Evolutionary conservation across 2,329 filamentous ascomycete genomes (phyloP), one percentile per base, ranked within the genome.

Genomic region (Aspergillus ruber): DNA sequence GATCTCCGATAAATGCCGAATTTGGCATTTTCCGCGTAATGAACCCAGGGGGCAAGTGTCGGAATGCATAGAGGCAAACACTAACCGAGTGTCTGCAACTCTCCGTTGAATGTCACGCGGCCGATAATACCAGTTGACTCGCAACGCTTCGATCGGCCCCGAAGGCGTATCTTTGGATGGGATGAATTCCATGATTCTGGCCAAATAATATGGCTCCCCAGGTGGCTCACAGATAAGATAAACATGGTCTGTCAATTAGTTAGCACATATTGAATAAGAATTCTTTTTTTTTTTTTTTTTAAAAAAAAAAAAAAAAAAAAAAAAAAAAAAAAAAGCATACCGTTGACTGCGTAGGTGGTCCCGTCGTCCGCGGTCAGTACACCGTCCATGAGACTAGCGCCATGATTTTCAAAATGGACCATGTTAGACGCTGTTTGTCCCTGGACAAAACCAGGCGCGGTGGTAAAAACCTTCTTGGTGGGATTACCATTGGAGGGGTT

Each of bases 61-160:
- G 21, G 93, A 97, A 70, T 98, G 93, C 93, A 98, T 98, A 25
- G 93, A 95, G 53, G 90, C 91, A 71, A 91, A 96, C 45, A 98
- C 83, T 60, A 91, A 78, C 52, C 93, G 86, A 50, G 88, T 91
- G 75, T 98, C 93, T 66, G 87, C 85, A 58, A 88, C 85, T 72
- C 90, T 93, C 58, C 90, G 88, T 57, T 88, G 88, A 63, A 97
- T 95, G 71, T 98, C 93, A 69, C 93, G 90, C 48, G 93, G 91
- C 36, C 93, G 84, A 69, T 97, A 97, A 71, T 91, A 96, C 93
- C 93, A 98, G 73, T 98, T 98, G 63, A 97, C 87, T 57, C 90
- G 85, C 60, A 98, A 71, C 38, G 88, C 83, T 64, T 96, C 91
- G 54, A 98, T 83, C 1, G 86, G 84, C 50, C 83, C 81, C 46